phyloP scores from a whole-genome alignment of 1,139 yeast species.

The Zygosaccharomyces pseudobailii region DNA sequence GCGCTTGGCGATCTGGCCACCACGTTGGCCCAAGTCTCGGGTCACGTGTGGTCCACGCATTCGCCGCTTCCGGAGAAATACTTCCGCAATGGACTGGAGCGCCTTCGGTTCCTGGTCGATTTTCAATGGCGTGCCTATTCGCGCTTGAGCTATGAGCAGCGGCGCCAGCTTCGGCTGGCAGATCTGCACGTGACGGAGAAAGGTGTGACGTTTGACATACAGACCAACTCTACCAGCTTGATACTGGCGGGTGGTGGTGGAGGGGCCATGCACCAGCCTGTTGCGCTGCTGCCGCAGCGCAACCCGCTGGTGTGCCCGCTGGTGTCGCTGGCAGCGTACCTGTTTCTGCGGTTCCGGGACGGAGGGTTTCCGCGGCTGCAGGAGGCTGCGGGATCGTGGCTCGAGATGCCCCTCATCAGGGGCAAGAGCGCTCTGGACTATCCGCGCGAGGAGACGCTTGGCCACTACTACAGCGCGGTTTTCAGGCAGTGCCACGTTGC shows the following conservation, averaged over 20 bases:
- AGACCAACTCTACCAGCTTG: background rate
- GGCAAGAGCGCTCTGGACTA: constrained; percentile 27
- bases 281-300: constrained; percentile 21
- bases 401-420: constrained; percentile 23
- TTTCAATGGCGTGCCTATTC: constrained; percentile 27
- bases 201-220: constrained; percentile 5
- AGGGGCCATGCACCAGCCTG: constrained; percentile 10
- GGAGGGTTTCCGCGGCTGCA: constrained; percentile 31
- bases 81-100: constrained; percentile 30
- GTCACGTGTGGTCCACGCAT: constrained; percentile 30
- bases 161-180: constrained; percentile 23
- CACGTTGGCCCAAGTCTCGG: constrained; percentile 19
- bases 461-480: constrained; percentile 26
- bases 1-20: constrained; percentile 7
- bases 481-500: constrained; percentile 31
- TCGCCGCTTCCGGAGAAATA: constrained; percentile 24
- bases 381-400: constrained; percentile 9
- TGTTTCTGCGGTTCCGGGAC: constrained; percentile 29
- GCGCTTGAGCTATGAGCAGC: constrained; percentile 22
- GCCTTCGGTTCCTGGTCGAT: constrained; percentile 28
- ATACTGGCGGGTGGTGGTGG: too few relatives aligned
- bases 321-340: constrained; percentile 29
- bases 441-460: constrained; percentile 29
- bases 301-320: constrained; percentile 30
- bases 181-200: constrained; percentile 13